A percentile compares a stretch with the other conserved stretches of the same genome.
These are phyloP conservation scores for Iberis amara DNA, from an alignment of 441 rosid species.

Conservation along the genomic window DNA sequence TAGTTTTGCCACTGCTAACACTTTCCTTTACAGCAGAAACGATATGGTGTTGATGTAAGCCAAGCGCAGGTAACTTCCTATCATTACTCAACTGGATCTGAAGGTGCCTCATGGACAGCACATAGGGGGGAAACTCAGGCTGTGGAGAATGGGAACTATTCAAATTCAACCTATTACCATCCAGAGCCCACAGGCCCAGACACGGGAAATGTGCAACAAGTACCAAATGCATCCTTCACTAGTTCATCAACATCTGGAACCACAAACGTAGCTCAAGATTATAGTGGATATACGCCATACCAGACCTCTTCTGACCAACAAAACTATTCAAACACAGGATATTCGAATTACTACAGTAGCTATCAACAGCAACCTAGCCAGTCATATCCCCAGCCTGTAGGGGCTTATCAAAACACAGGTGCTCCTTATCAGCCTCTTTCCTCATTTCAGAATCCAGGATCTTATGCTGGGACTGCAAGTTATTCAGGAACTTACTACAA, in stretches of 20 bases:
- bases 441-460: conserved; percentile 91
- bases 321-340: conserved; percentile 65
- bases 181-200: conserved; percentile 52
- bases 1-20: conserved; percentile 3
- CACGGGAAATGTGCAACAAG: conserved; percentile 42
- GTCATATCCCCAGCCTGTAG: conserved; percentile 78
- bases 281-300: conserved; percentile 57
- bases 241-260: conserved; percentile 59
- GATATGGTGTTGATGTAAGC: conserved; percentile 50
- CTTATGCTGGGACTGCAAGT: conserved; percentile 97
- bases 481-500: conserved; percentile 95
- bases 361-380: conserved; percentile 81
- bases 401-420: conserved; percentile 95
- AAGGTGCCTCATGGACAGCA: conserved; percentile 50
- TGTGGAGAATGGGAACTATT: conserved; percentile 49
- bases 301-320: conserved; percentile 61
- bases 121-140: conserved; percentile 49
- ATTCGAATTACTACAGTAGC: conserved; percentile 69
- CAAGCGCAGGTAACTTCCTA: conserved; percentile 54
- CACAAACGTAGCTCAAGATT: conserved; percentile 49
- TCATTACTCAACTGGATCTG: conserved; percentile 52
- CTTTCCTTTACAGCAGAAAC: conserved; percentile 37
- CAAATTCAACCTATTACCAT: conserved; percentile 44
- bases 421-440: conserved; percentile 93
- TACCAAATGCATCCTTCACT: conserved; percentile 42